A percentile compares a stretch with the other conserved stretches of the same genome.
Conservation (phyloP, 2,329 filamentous ascomycete species). For the Phialocephala subalpina region DNA sequence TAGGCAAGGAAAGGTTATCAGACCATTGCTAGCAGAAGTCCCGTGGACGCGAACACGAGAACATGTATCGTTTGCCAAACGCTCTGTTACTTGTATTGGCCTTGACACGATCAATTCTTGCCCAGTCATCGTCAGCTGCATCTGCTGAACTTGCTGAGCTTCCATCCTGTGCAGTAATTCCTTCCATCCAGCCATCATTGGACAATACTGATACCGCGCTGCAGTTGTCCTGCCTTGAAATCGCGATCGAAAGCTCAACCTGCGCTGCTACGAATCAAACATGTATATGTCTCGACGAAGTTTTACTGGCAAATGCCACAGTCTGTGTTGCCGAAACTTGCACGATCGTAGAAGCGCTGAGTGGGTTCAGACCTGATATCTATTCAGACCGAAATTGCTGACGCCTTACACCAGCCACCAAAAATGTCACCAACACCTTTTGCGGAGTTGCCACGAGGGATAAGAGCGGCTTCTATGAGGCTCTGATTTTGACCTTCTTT, state of each 20-base stretch:
- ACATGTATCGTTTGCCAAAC: neutral
- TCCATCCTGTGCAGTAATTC: conserved; percentile 18
- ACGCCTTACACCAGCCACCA: conserved; percentile 8
- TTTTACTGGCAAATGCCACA: conserved; percentile 43
- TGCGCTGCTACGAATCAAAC: conserved; percentile 48
- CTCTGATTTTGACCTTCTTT: conserved; percentile 10
- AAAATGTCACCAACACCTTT: conserved; percentile 19
- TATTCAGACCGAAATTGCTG: conserved; percentile 34
- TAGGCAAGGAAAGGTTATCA: neutral
- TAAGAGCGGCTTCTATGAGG: conserved; percentile 4
- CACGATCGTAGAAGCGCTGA: conserved; percentile 48
- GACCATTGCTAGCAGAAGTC: neutral
- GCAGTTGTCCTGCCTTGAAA: conserved; percentile 29
- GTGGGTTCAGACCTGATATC: conserved; percentile 44
- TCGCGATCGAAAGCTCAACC: conserved; percentile 37
- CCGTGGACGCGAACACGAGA: neutral
- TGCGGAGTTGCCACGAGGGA: conserved; percentile 14
- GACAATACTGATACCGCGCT: neutral
- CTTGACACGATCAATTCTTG: neutral
- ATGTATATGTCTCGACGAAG: conserved; percentile 49
- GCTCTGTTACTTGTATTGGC: neutral
- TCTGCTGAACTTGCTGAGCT: neutral
- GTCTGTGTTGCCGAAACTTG: conserved; percentile 47
- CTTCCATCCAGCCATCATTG: neutral
- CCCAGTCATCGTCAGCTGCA: neutral